Base-by-base conservation (phyloP, 306 rosid species). In the Sicyos edulis region DNA sequence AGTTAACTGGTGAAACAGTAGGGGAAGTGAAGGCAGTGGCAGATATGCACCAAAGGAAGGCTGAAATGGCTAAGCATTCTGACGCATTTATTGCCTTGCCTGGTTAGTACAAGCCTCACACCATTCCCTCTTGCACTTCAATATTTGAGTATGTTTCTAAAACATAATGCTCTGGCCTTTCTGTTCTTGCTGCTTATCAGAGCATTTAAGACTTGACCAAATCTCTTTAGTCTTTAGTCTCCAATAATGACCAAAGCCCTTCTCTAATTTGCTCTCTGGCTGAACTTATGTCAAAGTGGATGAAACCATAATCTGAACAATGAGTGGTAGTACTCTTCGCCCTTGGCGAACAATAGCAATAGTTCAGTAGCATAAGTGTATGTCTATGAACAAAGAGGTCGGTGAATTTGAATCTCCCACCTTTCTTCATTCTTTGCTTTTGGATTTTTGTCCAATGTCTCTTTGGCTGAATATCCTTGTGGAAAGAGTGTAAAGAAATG, bases 41-140 rank as follows among this genome's bases (percentile, higher is more conserved):
- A 75, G 97, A 88, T 82, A 93, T 93, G 98, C 98, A 93, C 82
- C 96, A 91, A 83, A 88, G 98, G 84, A 93, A 93, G 82, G 98
- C 98, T 12, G 98, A 93, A 81, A 93, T 93, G 98, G 89, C 98
- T 52, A 86, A 59, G 81, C 96, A 86, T 21, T 93, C 98, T 54
- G 98, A 93, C 82, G 98, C 98, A 70, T 93, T 93, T 74, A 93
- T 93, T 83, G 98, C 98, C 81, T 86, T 93, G 72, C 98, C 98
- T 0, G 98, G 98, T 92, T 80, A 6, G 91, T 88, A 74, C 17
- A 42, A 58, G 3, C 56, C 21, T 19, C 63, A 29, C 54, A 21
- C 54, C 66, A 17, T 10, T 55, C 7, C 15, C 65, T 44, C 55
- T 26, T 22, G 14, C 68, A 57, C 54, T 58, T 6, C 44, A 40